Percentiles rank a stretch among this genome's conserved stretches.
These are phyloP conservation scores for Dothistroma pini DNA, from an alignment of 2,329 filamentous ascomycete genomes.

Conservation along the genomic window DNA sequence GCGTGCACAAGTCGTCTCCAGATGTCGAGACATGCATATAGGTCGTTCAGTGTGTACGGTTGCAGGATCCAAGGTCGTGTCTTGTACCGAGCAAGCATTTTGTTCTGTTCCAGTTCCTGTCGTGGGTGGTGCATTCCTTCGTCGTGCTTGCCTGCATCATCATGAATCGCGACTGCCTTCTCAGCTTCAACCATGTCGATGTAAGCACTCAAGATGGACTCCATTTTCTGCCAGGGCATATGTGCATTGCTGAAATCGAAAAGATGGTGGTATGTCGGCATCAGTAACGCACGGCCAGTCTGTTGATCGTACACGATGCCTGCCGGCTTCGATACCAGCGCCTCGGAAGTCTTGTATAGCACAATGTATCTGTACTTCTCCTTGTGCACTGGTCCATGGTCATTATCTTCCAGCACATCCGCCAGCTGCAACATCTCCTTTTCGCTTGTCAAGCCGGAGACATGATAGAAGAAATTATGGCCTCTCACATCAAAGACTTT, in stretches of 20 bases:
- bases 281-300: conserved; percentile 30
- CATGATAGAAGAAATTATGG: conserved; percentile 35
- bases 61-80: conserved; percentile 34
- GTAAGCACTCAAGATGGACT: conserved; percentile 33
- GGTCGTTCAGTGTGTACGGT: conserved; percentile 32
- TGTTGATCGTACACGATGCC: conserved; percentile 34
- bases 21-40: conserved; percentile 28
- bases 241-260: conserved; percentile 30
- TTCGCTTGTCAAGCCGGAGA: conserved; percentile 28
- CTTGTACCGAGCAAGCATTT: conserved; percentile 21
- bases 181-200: conserved; percentile 36
- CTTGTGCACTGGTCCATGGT: conserved; percentile 21
- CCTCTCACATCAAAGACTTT: conserved; percentile 34
- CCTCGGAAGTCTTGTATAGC: conserved; percentile 30
- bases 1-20: conserved; percentile 31
- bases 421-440: conserved; percentile 30
- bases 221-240: conserved; percentile 36
- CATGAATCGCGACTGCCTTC: conserved; percentile 33
- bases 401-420: conserved; percentile 30
- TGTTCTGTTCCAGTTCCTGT: conserved; percentile 20
- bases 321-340: conserved; percentile 31
- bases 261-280: conserved; percentile 35
- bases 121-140: conserved; percentile 9
- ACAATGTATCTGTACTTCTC: conserved; percentile 33
- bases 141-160: conserved; percentile 22